Percentiles rank a stretch among this genome's conserved stretches.
Conservation (phyloP, 441 rosid species). For the Manihot esculenta region DNA sequence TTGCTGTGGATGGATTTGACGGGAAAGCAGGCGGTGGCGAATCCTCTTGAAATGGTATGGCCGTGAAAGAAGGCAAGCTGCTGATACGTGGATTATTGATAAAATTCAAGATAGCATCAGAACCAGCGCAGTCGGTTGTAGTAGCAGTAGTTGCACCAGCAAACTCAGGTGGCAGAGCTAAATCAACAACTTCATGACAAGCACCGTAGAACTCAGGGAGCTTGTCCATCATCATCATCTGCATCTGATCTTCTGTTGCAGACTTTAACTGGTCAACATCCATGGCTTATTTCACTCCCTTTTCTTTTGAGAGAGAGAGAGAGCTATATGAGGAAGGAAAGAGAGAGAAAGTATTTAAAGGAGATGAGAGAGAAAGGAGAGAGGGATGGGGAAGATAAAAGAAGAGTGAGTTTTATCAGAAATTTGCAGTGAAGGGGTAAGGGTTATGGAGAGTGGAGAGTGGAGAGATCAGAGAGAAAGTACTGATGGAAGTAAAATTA, state of each 20-base stretch:
- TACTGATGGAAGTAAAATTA: neutral
- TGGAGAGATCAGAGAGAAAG: neutral
- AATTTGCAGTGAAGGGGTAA: conserved; percentile 31
- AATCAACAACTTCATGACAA: conserved; percentile 20
- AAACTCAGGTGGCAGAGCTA: conserved; percentile 20
- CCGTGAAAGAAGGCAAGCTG: conserved; percentile 22
- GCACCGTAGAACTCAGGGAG: conserved; percentile 34
- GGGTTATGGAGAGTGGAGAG: conserved; percentile 13
- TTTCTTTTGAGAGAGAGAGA: neutral
- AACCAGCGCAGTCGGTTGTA: neutral
- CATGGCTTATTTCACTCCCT: conserved; percentile 29
- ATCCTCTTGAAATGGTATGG: conserved; percentile 22
- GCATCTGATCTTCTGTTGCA: conserved; percentile 43
- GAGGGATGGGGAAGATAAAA: conserved; percentile 43
- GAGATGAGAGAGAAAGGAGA: conserved; percentile 16
- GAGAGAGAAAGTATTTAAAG: conserved; percentile 13
- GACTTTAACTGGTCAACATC: conserved; percentile 43
- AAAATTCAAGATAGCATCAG: conserved; percentile 21
- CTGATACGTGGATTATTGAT: conserved; percentile 12
- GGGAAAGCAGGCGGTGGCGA: conserved; percentile 3
- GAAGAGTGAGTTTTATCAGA: conserved; percentile 45
- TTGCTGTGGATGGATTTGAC: conserved; percentile 10
- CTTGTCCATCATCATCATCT: conserved; percentile 47
- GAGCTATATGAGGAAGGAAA: neutral
- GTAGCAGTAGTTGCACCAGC: conserved; percentile 20